phyloP scores from a whole-genome alignment of 1,139 yeast species.

The Yamadazyma triangularis region DNA sequence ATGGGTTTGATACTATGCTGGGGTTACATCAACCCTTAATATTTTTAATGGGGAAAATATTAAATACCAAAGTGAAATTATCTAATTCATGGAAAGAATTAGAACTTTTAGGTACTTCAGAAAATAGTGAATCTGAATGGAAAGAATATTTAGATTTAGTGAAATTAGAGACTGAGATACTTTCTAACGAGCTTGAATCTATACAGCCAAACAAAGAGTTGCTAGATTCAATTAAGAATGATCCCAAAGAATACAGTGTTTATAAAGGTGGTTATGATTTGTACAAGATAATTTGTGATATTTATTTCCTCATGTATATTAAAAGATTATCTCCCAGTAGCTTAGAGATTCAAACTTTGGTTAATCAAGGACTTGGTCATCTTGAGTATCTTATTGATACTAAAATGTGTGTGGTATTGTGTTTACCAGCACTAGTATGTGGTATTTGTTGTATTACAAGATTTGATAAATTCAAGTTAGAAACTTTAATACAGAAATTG shows the following conservation, averaged over 20 bases:
- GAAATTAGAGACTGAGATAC: conserved; percentile 1
- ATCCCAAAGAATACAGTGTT: conserved; percentile 5
- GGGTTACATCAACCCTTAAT: conserved; percentile 17
- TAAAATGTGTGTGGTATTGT: conserved; percentile 8
- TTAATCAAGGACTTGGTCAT: conserved; percentile 3
- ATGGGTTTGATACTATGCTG: conserved; percentile 19
- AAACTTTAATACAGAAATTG: conserved; percentile 7
- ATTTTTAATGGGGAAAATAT: conserved; percentile 15
- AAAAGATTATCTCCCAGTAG: conserved; percentile 7
- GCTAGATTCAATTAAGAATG: conserved; percentile 4
- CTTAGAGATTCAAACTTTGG: conserved; percentile 3
- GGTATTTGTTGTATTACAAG: conserved; percentile 20
- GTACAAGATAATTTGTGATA: conserved; percentile 5
- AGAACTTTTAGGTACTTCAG: not conserved
- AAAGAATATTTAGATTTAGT: conserved; percentile 1
- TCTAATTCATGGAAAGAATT: conserved; percentile 2
- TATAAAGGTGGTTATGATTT: conserved; percentile 5
- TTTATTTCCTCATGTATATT: conserved; percentile 8
- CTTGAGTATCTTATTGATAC: conserved; percentile 8
- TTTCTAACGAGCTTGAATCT: conserved; percentile 5
- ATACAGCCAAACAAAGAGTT: conserved; percentile 6
- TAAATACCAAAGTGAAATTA: conserved; percentile 12
- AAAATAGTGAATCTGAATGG: not conserved
- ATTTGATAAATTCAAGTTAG: conserved; percentile 13
- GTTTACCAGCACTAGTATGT: conserved; percentile 17